Base-by-base conservation (phyloP, 2,329 filamentous ascomycete species). In the Aspergillus tubingensis region DNA sequence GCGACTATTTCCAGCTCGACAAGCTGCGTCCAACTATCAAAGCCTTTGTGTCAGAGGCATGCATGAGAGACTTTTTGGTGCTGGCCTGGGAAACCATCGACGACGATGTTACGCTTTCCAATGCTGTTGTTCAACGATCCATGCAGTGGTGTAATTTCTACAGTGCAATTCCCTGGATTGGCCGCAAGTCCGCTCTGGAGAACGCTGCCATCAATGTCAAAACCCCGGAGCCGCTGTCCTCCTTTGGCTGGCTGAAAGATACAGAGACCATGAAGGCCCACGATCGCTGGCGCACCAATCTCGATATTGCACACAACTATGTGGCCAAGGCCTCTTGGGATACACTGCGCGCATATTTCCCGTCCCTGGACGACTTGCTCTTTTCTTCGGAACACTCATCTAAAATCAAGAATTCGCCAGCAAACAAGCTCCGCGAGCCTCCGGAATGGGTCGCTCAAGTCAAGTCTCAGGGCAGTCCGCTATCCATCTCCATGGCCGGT, bases 131-230 rank as follows among this genome's bases (percentile, higher is more conserved):
- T 15, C 77, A 77, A 59, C 68, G 80, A 49, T 78, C 76, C 30
- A 74, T 77, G 49, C 73, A 77, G 30, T 82, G 80, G 80, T 80
- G 77, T 62, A 75, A 75, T 25, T 82, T 80, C 63, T 80, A 81
- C 65, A 81, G 75, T 60, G 75, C 74, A 4, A 69, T 81, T 5
- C 71, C 74, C 6, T 82, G 79, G 78, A 79, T 81, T 53, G 79
- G 78, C 5, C 61, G 74, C 1, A 60, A 71, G 48, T 64, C 70
- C 25, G 74, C 80, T 7, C 64, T 82, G 17, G 64, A 65, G 3
- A 70, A 81, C 65, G 71, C 74, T 2, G 62, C 67, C 5, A 52
- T 72, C 8, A 76, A 76, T 32, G 62, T 65, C 23, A 72, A 74
- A 10, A 65, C 63, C 8, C 54, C 62, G 0, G 74, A 80, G 59